These are phyloP conservation scores for Starmerella roubikii DNA, from an alignment of 805 yeast species.

Conservation along the genomic window DNA sequence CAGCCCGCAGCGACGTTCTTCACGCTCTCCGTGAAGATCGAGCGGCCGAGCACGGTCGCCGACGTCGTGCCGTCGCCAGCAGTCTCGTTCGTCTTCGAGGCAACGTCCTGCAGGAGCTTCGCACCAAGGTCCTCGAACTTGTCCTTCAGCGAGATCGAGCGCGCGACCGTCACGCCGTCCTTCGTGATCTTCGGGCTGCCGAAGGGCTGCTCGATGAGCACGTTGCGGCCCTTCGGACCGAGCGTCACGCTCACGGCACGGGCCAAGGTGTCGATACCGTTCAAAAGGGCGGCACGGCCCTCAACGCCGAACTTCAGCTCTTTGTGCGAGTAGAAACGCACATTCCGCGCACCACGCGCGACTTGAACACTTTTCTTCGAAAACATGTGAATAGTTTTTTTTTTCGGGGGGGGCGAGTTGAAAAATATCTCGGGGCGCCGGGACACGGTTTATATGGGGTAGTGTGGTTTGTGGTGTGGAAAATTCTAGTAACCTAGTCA, in stretches of 20 bases:
- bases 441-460: too few relatives aligned
- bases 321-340: constrained; percentile 46
- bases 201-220: constrained; percentile 87
- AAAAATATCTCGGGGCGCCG: neutral
- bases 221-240: constrained; percentile 98
- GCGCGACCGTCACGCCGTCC: constrained; percentile 97
- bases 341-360: constrained; percentile 19
- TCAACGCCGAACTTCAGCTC: constrained; percentile 94
- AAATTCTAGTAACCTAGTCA: constrained; percentile 3
- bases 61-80: constrained; percentile 99
- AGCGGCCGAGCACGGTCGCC: constrained; percentile 91
- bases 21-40: constrained; percentile 87
- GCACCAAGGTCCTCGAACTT: constrained; percentile 96
- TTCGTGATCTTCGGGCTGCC: constrained; percentile 97
- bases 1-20: constrained; percentile 98
- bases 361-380: constrained; percentile 8
- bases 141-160: constrained; percentile 66
- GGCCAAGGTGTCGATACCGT: constrained; percentile 89
- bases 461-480: neutral
- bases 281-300: constrained; percentile 86
- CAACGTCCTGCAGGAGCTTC: constrained; percentile 87
- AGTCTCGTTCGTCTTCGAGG: constrained; percentile 89
- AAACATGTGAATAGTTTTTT: constrained; percentile 5
- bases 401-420: neutral
- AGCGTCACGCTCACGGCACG: constrained; percentile 93